phyloP scores from a whole-genome alignment of 2,329 filamentous ascomycete species.

The Drechslerella coelobrocha region DNA sequence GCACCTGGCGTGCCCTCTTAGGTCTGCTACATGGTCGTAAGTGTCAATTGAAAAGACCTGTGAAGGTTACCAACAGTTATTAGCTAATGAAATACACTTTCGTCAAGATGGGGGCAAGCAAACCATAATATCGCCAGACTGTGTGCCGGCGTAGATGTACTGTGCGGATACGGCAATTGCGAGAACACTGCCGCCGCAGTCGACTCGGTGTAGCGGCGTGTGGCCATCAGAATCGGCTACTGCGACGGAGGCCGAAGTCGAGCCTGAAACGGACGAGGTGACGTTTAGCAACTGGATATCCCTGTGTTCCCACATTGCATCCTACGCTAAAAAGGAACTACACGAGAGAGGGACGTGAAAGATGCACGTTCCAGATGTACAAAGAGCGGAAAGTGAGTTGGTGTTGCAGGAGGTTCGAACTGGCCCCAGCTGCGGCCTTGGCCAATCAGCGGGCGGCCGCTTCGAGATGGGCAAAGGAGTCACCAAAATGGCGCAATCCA shows the following conservation, averaged over 20 bases:
- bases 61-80: conserved; percentile 5
- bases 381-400: neutral
- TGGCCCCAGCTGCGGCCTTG: neutral
- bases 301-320: conserved; percentile 37
- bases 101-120: conserved; percentile 53
- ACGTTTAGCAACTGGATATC: conserved; percentile 44
- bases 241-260: conserved; percentile 35
- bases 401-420: conserved; percentile 14
- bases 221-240: conserved; percentile 33
- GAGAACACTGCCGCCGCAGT: conserved; percentile 63
- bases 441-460: conserved; percentile 25
- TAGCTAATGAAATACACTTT: neutral
- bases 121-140: conserved; percentile 87
- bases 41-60: conserved; percentile 84
- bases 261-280: neutral
- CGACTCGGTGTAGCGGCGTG: conserved; percentile 43
- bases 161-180: conserved; percentile 80
- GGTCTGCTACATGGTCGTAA: conserved; percentile 77
- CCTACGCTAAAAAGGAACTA: neutral
- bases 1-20: conserved; percentile 90
- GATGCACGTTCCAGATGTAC: neutral
- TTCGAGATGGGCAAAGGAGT: conserved; percentile 18
- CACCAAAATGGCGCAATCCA: conserved; percentile 38
- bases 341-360: neutral
- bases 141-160: conserved; percentile 88